A percentile compares a stretch with the other conserved stretches of the same genome.
Evolutionary conservation across 179 eudicot genomes (phyloP).

Genomic region (Spinacia oleracea): DNA sequence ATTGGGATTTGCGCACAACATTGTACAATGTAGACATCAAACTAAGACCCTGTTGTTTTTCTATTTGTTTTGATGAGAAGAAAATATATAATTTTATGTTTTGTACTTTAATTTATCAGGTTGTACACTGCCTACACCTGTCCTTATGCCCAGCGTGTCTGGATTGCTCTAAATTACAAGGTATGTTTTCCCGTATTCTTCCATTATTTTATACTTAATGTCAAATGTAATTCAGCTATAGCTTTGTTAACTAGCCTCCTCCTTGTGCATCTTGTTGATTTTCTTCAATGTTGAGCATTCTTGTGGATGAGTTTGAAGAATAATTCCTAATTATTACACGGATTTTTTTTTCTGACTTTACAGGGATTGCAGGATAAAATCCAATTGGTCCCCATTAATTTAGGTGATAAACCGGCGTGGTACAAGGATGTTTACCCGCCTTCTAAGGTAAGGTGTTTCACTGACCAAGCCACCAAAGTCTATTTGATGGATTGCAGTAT

Average conservation of each 20-base stretch:
- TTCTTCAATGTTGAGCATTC: neutral
- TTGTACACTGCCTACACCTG: slow-evolving; percentile 49
- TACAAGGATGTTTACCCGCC: slow-evolving; percentile 76
- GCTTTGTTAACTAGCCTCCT: neutral
- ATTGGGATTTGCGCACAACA: neutral
- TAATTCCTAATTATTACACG: too few relatives aligned
- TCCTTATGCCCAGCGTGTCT: slow-evolving; percentile 68
- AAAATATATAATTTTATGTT: neutral
- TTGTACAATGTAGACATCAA: neutral
- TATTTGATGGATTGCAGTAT: neutral
- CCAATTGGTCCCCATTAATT: slow-evolving; percentile 58
- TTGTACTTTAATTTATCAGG: slow-evolving; percentile 31
- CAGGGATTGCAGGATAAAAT: slow-evolving; percentile 79
- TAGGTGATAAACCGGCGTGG: slow-evolving; percentile 68
- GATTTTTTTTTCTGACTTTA: neutral
- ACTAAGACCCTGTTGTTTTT: neutral
- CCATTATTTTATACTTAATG: neutral
- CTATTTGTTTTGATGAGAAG: neutral
- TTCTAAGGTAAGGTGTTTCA: slow-evolving; percentile 47
- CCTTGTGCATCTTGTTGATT: neutral
- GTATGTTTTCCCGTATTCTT: slow-evolving; percentile 23
- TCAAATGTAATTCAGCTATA: neutral
- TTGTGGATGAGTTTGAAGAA: too few relatives aligned
- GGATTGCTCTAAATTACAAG: slow-evolving; percentile 68
- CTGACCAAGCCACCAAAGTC: neutral